These are phyloP conservation scores for Ballota nigra DNA, from an alignment of 257 asterid species.

Conservation along the genomic window DNA sequence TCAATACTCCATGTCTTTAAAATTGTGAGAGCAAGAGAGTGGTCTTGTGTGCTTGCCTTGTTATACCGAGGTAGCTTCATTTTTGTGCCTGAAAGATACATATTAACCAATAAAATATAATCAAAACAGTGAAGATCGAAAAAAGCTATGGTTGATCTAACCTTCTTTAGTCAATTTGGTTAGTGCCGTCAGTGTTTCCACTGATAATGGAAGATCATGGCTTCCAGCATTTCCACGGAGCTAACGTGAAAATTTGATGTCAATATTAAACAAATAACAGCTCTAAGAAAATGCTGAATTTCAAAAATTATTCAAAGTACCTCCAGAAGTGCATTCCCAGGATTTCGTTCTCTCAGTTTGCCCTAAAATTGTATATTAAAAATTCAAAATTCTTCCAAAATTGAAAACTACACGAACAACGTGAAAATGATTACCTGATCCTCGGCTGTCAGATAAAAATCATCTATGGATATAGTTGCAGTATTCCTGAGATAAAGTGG, in stretches of 20 bases:
- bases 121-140: slow-evolving; percentile 14
- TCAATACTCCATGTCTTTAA: slow-evolving; percentile 27
- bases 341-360: slow-evolving; percentile 74
- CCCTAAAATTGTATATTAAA: slow-evolving; percentile 46
- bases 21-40: slow-evolving; percentile 25
- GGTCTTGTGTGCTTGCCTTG: slow-evolving; percentile 52
- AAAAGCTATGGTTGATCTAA: slow-evolving; percentile 26
- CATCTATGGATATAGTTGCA: slow-evolving; percentile 89
- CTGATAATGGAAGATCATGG: slow-evolving; percentile 86
- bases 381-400: slow-evolving; percentile 11
- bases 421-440: slow-evolving; percentile 53
- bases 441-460: slow-evolving; percentile 93
- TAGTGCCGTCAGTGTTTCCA: slow-evolving; percentile 72
- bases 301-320: slow-evolving; percentile 33
- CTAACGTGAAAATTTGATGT: slow-evolving; percentile 34
- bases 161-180: slow-evolving; percentile 78
- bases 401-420: background rate
- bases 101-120: slow-evolving; percentile 22
- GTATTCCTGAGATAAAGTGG: slow-evolving; percentile 64
- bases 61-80: slow-evolving; percentile 92
- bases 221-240: slow-evolving; percentile 99
- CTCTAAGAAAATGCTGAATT: background rate
- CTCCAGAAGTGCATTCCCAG: slow-evolving; percentile 88
- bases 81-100: slow-evolving; percentile 52
- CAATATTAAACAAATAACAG: slow-evolving; percentile 9